A percentile compares a stretch with the other conserved stretches of the same genome.
phyloP scores from a whole-genome alignment of 2,329 filamentous ascomycete genomes.

The Cladosporium sp. region DNA sequence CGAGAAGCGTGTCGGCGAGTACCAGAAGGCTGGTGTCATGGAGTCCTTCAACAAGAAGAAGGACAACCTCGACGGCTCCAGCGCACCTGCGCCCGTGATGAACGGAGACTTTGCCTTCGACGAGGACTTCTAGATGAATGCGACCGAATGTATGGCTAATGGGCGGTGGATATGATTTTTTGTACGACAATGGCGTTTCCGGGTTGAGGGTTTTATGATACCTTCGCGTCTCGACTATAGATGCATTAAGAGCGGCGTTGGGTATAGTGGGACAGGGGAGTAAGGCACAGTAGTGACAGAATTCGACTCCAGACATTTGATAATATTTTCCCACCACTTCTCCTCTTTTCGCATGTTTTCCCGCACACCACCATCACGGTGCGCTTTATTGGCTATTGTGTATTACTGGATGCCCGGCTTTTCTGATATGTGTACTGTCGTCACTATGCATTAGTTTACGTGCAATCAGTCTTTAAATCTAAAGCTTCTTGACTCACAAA shows the following conservation, averaged over 20 bases:
- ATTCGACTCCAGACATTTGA: slow-evolving; percentile 18
- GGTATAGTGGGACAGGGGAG: background rate
- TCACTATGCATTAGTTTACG: background rate
- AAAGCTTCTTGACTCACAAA: background rate
- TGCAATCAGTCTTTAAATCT: background rate
- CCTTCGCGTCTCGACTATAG: slow-evolving; percentile 19
- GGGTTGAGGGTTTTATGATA: slow-evolving; percentile 18
- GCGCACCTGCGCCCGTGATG: slow-evolving; percentile 48
- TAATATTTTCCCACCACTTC: background rate
- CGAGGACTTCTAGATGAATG: slow-evolving; percentile 79
- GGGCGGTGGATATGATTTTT: slow-evolving; percentile 10
- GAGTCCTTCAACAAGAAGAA: slow-evolving; percentile 68
- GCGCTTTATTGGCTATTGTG: background rate
- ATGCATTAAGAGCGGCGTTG: slow-evolving; percentile 19
- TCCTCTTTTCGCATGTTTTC: too few species aligned
- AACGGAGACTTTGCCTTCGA: slow-evolving; percentile 86
- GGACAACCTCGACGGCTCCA: slow-evolving; percentile 39
- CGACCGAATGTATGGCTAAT: slow-evolving; percentile 14
- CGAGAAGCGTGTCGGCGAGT: slow-evolving; percentile 98
- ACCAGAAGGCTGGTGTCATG: slow-evolving; percentile 99
- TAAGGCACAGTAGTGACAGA: slow-evolving; percentile 11
- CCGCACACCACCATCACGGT: background rate
- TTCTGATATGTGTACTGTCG: background rate
- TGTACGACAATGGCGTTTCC: slow-evolving; percentile 13
- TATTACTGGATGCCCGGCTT: too few species aligned